Percentiles rank a stretch among this genome's conserved stretches.
phyloP scores from a whole-genome alignment of 345 rosid genomes.

The Populus pruinosa region DNA sequence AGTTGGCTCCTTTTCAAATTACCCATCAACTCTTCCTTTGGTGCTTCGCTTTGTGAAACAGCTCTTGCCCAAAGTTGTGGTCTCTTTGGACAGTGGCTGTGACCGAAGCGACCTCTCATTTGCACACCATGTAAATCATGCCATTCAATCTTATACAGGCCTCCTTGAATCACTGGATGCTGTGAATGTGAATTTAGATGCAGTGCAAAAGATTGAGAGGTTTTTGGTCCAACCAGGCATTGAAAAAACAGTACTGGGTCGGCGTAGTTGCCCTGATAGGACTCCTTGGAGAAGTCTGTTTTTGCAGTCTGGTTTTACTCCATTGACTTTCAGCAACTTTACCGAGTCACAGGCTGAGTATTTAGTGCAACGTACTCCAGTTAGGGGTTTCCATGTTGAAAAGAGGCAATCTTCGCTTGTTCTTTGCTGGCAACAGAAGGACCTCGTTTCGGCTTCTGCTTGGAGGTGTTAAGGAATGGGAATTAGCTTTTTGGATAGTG shows the following conservation, averaged over 20 bases:
- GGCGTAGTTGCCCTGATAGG: constrained; percentile 13
- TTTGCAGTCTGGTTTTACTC: constrained; percentile 24
- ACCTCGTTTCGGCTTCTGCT: constrained; percentile 25
- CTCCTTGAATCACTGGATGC: constrained; percentile 32
- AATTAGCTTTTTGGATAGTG: background rate
- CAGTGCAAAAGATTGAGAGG: constrained; percentile 25
- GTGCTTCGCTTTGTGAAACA: constrained; percentile 27
- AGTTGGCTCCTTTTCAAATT: constrained; percentile 47
- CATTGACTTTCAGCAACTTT: constrained; percentile 26
- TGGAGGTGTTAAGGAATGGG: constrained; percentile 26
- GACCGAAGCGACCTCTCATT: constrained; percentile 29
- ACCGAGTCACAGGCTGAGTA: constrained; percentile 31
- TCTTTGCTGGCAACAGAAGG: constrained; percentile 32
- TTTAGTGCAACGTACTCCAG: constrained; percentile 25
- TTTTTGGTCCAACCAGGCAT: constrained; percentile 23
- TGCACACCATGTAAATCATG: constrained; percentile 20
- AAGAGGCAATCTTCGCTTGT: constrained; percentile 26
- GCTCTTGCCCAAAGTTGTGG: constrained; percentile 24
- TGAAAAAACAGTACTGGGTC: constrained; percentile 19
- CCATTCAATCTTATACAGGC: constrained; percentile 23
- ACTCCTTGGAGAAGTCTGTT: constrained; percentile 21
- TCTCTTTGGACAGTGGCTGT: constrained; percentile 25
- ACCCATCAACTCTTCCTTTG: constrained; percentile 42
- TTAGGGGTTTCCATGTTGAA: constrained; percentile 28
- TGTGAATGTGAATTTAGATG: constrained; percentile 22